Percentiles rank a stretch among this genome's conserved stretches.
Evolutionary conservation across 495 filamentous ascomycete genomes (phyloP).

Genomic region (Aspergillus sclerotiicarbonarius): DNA sequence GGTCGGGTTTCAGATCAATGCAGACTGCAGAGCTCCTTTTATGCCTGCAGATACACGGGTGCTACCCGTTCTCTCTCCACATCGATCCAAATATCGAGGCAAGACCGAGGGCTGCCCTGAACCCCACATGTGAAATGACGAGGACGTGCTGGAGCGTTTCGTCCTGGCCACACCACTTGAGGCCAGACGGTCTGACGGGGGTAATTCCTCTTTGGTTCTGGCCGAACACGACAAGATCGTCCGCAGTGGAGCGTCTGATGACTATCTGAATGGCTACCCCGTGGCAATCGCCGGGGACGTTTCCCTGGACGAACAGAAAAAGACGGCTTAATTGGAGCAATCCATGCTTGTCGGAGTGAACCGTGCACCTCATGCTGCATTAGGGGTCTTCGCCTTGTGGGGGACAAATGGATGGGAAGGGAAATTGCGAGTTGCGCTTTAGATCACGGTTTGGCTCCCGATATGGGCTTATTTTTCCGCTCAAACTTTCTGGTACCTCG

Average conservation of each 20-base stretch:
- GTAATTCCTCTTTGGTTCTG: conserved; percentile 21
- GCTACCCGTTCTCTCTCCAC: conserved; percentile 6
- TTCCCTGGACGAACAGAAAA: conserved; percentile 11
- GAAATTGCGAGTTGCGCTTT: conserved; percentile 17
- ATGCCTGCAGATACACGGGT: conserved; percentile 17
- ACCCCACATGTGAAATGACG: conserved; percentile 30
- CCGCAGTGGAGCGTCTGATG: not conserved
- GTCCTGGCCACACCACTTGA: conserved; percentile 13
- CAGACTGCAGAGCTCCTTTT: conserved; percentile 20
- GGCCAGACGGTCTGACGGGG: conserved; percentile 18
- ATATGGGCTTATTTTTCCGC: conserved; percentile 5
- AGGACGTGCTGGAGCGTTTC: conserved; percentile 8
- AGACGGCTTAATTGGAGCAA: conserved; percentile 10
- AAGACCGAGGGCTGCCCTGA: conserved; percentile 20
- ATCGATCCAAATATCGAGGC: conserved; percentile 11
- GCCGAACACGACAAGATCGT: not conserved
- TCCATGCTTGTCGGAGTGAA: conserved; percentile 12
- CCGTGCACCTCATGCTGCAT: conserved; percentile 11
- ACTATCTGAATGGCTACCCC: conserved; percentile 1
- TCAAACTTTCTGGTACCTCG: conserved; percentile 1
- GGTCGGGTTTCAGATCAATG: conserved; percentile 4
- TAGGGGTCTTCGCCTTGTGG: conserved; percentile 17
- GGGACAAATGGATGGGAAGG: conserved; percentile 10
- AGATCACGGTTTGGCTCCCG: conserved; percentile 8
- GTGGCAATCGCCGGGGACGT: conserved; percentile 5